Conservation (phyloP, 192 early-diverging fungal species). For the Spizellomyces sp. region DNA sequence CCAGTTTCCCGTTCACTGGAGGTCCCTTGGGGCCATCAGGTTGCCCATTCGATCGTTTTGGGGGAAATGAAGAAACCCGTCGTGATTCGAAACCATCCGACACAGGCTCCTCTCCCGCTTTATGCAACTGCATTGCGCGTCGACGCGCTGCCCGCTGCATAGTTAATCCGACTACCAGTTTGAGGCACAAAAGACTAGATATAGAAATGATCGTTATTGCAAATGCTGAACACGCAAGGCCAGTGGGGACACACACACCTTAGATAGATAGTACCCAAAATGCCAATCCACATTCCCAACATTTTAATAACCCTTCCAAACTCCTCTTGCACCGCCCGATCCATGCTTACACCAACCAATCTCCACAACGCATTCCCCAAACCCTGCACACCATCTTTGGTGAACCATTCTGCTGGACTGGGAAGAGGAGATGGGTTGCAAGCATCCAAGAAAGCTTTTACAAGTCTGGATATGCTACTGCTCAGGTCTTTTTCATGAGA, state of each 20-base stretch:
- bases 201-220: too few species aligned
- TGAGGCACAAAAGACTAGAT: constrained; percentile 60
- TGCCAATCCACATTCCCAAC: not conserved
- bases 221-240: too few species aligned
- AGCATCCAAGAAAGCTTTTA: not conserved
- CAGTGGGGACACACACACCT: constrained; percentile 4
- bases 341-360: constrained; percentile 6
- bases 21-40: constrained; percentile 35
- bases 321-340: not conserved
- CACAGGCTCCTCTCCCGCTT: not conserved
- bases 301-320: constrained; percentile 11
- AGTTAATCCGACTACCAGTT: constrained; percentile 76
- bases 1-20: too few species aligned
- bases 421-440: not conserved
- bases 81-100: not conserved
- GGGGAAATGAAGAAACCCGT: not conserved
- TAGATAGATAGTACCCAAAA: not conserved
- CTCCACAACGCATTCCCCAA: not conserved
- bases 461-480: not conserved
- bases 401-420: not conserved
- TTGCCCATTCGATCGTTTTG: constrained; percentile 37
- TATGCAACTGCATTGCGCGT: constrained; percentile 11
- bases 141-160: constrained; percentile 68
- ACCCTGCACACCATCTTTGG: not conserved
- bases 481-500: not conserved